These are phyloP conservation scores for Solanum rostratum DNA, from an alignment of 257 asterid genomes.

Conservation along the genomic window DNA sequence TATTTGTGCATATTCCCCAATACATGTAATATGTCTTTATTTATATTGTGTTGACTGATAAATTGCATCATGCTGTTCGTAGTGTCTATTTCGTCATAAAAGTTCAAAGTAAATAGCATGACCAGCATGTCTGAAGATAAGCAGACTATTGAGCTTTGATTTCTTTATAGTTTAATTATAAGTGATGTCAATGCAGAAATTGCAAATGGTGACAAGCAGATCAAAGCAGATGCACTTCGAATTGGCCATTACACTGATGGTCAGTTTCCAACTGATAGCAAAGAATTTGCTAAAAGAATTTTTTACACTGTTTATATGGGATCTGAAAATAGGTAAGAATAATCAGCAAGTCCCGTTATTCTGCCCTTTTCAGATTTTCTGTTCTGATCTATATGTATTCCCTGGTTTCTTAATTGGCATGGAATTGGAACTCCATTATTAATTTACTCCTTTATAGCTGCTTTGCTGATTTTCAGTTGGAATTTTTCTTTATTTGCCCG, in stretches of 20 bases:
- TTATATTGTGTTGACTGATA: background rate
- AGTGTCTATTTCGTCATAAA: background rate
- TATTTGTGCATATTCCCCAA: background rate
- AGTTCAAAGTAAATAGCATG: background rate
- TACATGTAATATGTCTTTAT: background rate
- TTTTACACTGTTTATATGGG: conserved; percentile 94
- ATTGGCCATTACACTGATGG: conserved; percentile 76
- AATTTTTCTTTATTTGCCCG: background rate
- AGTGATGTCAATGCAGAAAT: conserved; percentile 40
- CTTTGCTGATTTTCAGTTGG: background rate
- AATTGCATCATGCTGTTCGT: background rate
- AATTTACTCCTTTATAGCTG: background rate
- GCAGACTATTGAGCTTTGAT: background rate
- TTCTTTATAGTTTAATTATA: background rate
- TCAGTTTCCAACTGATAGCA: conserved; percentile 71
- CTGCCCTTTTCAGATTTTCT: background rate
- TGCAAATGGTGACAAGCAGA: conserved; percentile 68
- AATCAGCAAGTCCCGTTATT: background rate
- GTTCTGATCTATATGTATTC: background rate
- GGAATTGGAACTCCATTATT: background rate
- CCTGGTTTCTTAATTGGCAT: background rate
- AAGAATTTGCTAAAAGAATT: conserved; percentile 81
- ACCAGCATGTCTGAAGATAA: too few relatives aligned
- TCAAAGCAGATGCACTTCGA: conserved; percentile 81
- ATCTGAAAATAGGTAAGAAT: conserved; percentile 76